Conservation (phyloP, 2,329 filamentous ascomycete species). For the Zymoseptoria tritici region DNA sequence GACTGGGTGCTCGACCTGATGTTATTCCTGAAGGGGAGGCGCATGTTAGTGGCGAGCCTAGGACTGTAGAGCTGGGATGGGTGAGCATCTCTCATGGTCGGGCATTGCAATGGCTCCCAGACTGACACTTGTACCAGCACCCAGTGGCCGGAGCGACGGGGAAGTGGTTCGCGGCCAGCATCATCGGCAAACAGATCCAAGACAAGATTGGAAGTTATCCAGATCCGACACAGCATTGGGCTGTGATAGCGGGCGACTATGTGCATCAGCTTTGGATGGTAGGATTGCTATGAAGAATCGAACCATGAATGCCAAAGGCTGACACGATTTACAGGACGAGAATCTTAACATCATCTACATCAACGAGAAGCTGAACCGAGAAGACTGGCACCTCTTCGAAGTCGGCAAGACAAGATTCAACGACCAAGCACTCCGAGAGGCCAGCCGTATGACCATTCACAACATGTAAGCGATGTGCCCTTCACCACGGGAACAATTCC, state of each 20-base stretch:
- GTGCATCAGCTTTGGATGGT: slow-evolving; percentile 18
- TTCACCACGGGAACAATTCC: no score
- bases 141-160: slow-evolving; percentile 8
- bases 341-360: slow-evolving; percentile 16
- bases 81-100: slow-evolving; percentile 1
- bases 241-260: slow-evolving; percentile 13
- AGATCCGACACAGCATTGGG: slow-evolving; percentile 17
- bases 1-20: slow-evolving; percentile 9
- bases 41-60: slow-evolving; percentile 8
- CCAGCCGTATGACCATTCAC: slow-evolving; percentile 14
- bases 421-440: slow-evolving; percentile 12
- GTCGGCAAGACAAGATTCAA: slow-evolving; percentile 16
- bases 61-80: slow-evolving; percentile 9
- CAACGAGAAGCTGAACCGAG: slow-evolving; percentile 19
- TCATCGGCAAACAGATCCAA: slow-evolving; percentile 10
- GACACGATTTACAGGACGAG: slow-evolving; percentile 4
- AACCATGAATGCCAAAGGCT: neutral
- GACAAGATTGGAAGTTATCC: slow-evolving; percentile 14
- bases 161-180: slow-evolving; percentile 13
- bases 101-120: neutral
- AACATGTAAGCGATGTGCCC: slow-evolving; percentile 8
- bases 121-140: slow-evolving; percentile 3
- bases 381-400: slow-evolving; percentile 14
- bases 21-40: slow-evolving; percentile 11
- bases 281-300: neutral